Percentiles rank a stretch among this genome's conserved stretches.
phyloP scores from a whole-genome alignment of 2,329 filamentous ascomycete genomes.

The Metarhizium guizhouense region DNA sequence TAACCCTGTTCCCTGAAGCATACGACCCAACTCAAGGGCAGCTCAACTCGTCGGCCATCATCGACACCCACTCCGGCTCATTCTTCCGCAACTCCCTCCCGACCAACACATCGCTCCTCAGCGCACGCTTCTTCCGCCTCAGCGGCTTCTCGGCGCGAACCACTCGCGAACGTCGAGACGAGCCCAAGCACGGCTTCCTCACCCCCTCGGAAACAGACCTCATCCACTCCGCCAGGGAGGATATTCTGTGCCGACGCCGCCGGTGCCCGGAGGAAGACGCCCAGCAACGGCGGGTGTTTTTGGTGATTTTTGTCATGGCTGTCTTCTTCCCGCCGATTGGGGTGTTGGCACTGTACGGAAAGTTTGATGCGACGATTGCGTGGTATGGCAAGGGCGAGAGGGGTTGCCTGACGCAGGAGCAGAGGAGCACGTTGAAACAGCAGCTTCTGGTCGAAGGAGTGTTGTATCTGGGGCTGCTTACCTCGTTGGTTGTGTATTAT shows the following conservation, averaged over 20 bases:
- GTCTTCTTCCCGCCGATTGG: constrained; percentile 38
- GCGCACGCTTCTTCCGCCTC: constrained; percentile 11
- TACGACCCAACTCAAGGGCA: background rate
- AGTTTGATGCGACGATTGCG: constrained; percentile 34
- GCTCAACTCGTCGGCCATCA: constrained; percentile 4
- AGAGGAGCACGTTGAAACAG: constrained; percentile 20
- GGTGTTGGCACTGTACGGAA: constrained; percentile 33
- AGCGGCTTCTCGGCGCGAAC: constrained; percentile 16
- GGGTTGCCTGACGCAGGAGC: constrained; percentile 23
- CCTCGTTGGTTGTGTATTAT: constrained; percentile 22
- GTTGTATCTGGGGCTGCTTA: constrained; percentile 22
- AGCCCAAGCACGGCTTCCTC: constrained; percentile 15
- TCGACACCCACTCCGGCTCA: constrained; percentile 2
- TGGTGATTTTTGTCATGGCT: constrained; percentile 27
- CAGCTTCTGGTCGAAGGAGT: constrained; percentile 29
- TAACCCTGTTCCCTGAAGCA: background rate
- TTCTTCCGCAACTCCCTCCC: constrained; percentile 7
- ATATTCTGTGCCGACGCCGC: constrained; percentile 20
- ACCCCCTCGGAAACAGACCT: constrained; percentile 20
- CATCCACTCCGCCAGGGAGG: constrained; percentile 21
- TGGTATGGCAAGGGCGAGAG: constrained; percentile 41
- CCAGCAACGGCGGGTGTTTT: constrained; percentile 28
- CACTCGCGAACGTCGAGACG: constrained; percentile 3
- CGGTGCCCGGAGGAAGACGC: constrained; percentile 17
- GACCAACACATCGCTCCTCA: constrained; percentile 8